Evolutionary conservation across 179 eudicot species (phyloP), one percentile per base, ranked within the genome.

Genomic region (Beta lomatogona): DNA sequence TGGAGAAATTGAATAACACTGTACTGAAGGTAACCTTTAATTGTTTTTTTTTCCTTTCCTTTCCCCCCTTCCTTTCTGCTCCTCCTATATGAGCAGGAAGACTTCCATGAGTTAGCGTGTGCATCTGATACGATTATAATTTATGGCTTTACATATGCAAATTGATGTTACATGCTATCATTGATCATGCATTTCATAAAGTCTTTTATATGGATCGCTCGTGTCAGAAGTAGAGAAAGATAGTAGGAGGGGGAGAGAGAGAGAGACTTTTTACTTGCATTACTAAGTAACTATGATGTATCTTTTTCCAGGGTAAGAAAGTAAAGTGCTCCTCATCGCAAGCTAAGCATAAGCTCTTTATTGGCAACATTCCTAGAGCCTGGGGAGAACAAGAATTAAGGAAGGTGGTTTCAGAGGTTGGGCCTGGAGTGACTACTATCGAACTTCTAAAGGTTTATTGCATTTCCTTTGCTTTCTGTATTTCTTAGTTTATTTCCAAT

Each of bases 311-410:
- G 99, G 98, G 98, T 22, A 96, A 83, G 83, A 94, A 85, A 88
- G 67, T 94, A 70, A 94, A 84, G 86, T 94, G 98, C 81, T 96
- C 99, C 41, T 77, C 97, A 50, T 93, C 99, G 46, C 97, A 96
- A 91, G 94, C 97, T 68, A 96, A 94, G 84, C 89, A 96, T 82
- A 89, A 89, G 89, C 88, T 96, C 78, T 96, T 96, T 84, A 86
- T 96, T 80, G 97, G 99, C 70, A 96, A 94, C 85, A 77, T 96
- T 77, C 99, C 99, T 15, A 93, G 84, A 83, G 83, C 80, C 48
- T 94, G 98, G 98, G 89, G 89, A 71, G 91, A 93, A 86, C 85
- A 88, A 48, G 94, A 96, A 75, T 83, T 94, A 80, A 90, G 87
- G 83, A 93, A 91, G 79, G 88, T 83, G 73, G 92, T 96, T 71